A percentile compares a stretch with the other conserved stretches of the same genome.
Evolutionary conservation across 2,329 filamentous ascomycete species (phyloP).

Genomic region (Chaetomiaceae sp.): DNA sequence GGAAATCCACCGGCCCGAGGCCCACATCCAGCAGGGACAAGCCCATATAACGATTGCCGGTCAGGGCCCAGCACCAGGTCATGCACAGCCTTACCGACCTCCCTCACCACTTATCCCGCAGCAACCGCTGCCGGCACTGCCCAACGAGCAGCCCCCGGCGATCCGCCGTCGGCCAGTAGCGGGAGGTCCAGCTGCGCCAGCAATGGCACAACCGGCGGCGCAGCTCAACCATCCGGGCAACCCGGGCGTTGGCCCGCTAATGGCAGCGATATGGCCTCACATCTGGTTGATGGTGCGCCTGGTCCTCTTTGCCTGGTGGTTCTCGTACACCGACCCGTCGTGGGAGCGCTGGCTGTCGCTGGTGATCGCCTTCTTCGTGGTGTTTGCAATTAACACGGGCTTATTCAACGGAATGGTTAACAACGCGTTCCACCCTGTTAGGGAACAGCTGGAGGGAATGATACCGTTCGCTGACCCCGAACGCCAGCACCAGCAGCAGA

Average conservation of each 20-base stretch:
- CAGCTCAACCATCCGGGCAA: constrained; percentile 36
- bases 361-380: constrained; percentile 47
- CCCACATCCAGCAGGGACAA: constrained; percentile 13
- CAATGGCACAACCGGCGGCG: neutral
- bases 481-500: constrained; percentile 27
- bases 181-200: constrained; percentile 1
- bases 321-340: constrained; percentile 53
- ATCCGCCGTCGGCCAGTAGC: constrained; percentile 13
- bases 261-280: constrained; percentile 52
- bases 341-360: constrained; percentile 58
- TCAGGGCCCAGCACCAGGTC: constrained; percentile 28
- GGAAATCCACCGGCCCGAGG: neutral
- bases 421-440: constrained; percentile 52
- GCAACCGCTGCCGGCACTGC: constrained; percentile 18
- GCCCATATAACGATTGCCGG: constrained; percentile 27
- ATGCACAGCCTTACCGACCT: constrained; percentile 26
- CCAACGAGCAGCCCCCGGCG: constrained; percentile 11
- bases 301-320: constrained; percentile 60
- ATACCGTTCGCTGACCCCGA: constrained; percentile 48
- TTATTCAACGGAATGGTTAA: constrained; percentile 53
- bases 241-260: constrained; percentile 35
- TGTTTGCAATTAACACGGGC: constrained; percentile 59
- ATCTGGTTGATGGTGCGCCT: constrained; percentile 58
- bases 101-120: constrained; percentile 25
- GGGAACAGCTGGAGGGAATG: constrained; percentile 55